Percentiles rank a stretch among this genome's conserved stretches.
These are phyloP conservation scores for Rhodomyrtus psidioides DNA, from an alignment of 441 rosid species.

Conservation along the genomic window DNA sequence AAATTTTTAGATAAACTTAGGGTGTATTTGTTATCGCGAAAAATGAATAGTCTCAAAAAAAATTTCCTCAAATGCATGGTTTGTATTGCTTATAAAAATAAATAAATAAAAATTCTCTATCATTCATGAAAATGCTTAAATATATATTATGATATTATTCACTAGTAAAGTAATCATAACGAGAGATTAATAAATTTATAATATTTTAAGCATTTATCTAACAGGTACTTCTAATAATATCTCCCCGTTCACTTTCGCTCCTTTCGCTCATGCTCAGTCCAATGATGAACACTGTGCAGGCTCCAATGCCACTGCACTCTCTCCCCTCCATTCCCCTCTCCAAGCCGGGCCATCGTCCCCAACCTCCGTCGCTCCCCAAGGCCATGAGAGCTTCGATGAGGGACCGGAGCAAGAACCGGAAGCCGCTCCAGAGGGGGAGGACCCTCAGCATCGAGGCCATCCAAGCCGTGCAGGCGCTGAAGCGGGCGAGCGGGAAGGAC, in stretches of 20 bases:
- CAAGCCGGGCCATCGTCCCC: not conserved
- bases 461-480: constrained; percentile 66
- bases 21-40: fast-evolving
- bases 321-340: not conserved
- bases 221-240: fast-evolving
- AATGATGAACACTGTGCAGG: not conserved
- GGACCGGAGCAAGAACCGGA: constrained; percentile 62
- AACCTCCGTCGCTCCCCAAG: not conserved
- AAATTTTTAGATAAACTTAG: not conserved
- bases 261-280: not conserved
- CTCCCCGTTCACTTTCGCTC: fast-evolving
- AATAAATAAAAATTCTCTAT: not conserved
- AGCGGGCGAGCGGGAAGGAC: constrained; percentile 37
- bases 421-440: constrained; percentile 71
- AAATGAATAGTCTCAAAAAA: not conserved
- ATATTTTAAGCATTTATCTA: fast-evolving
- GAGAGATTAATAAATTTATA: not conserved
- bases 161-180: too few species aligned
- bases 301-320: not conserved
- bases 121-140: fast-evolving
- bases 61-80: fast-evolving
- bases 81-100: fast-evolving
- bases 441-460: constrained; percentile 87
- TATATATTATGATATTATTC: not conserved
- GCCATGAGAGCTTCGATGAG: constrained; percentile 33